Conservation (phyloP, 306 rosid genomes). For the Ammopiptanthus mongolicus region DNA sequence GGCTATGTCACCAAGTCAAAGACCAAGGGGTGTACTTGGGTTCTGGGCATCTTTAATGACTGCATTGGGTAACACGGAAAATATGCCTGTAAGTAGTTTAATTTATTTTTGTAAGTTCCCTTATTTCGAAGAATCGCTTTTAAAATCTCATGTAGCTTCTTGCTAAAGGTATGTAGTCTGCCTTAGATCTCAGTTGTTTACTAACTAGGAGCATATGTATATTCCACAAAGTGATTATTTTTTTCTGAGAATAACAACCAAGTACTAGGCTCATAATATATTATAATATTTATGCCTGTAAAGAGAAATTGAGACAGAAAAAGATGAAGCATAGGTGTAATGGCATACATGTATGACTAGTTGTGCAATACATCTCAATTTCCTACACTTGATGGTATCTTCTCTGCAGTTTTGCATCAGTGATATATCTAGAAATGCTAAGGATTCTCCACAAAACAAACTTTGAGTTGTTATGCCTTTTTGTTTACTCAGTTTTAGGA, state of each 20-base stretch:
- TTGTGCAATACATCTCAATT: background rate
- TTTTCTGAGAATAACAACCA: background rate
- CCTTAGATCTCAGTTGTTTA: background rate
- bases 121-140: background rate
- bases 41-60: conserved; percentile 99
- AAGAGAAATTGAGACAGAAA: background rate
- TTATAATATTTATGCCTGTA: background rate
- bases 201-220: conserved; percentile 11
- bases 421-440: conserved; percentile 2
- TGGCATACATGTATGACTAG: background rate
- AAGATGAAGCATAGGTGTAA: background rate
- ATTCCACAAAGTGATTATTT: background rate
- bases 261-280: background rate
- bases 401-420: conserved; percentile 7
- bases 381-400: conserved; percentile 2
- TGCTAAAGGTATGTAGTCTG: background rate
- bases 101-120: conserved; percentile 12
- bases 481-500: background rate
- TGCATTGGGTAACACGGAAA: conserved; percentile 94
- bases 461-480: background rate
- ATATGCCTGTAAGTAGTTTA: conserved; percentile 78
- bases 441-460: background rate
- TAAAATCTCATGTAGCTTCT: background rate
- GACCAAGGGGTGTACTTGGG: conserved; percentile 94
- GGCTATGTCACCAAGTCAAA: conserved; percentile 93